Percentiles rank a stretch among this genome's conserved stretches.
Conservation (phyloP, 257 asterid species). For the Petunia axillaris region DNA sequence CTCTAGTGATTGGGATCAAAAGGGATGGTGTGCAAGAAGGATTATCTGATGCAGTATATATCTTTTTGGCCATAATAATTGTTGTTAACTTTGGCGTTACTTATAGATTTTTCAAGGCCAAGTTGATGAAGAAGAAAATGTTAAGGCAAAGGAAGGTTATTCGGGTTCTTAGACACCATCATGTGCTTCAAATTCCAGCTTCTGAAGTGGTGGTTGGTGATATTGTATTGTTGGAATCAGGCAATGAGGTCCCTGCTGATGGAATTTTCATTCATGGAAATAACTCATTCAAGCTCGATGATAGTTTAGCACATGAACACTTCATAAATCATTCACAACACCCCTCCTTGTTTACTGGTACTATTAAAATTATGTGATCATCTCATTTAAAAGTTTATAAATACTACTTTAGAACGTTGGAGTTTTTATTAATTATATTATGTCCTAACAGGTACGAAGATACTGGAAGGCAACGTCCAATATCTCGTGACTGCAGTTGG, state of each 20-base stretch:
- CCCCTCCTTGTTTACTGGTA: constrained; percentile 32
- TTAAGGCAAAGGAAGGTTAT: background rate
- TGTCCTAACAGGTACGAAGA: background rate
- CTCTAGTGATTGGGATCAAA: constrained; percentile 39
- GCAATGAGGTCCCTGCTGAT: constrained; percentile 49
- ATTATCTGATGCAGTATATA: constrained; percentile 30
- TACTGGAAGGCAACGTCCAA: constrained; percentile 36
- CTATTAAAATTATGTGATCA: too few relatives aligned
- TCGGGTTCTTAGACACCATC: constrained; percentile 36
- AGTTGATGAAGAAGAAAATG: constrained; percentile 29
- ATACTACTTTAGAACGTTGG: too few relatives aligned
- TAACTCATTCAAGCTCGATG: constrained; percentile 23
- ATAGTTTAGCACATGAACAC: background rate
- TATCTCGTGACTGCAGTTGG: constrained; percentile 52
- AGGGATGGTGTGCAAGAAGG: constrained; percentile 36
- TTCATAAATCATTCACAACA: background rate
- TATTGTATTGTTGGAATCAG: constrained; percentile 35
- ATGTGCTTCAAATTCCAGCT: constrained; percentile 21
- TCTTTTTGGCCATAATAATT: constrained; percentile 31
- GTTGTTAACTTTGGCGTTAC: constrained; percentile 26
- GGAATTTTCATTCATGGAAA: constrained; percentile 36
- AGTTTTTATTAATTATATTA: too few relatives aligned
- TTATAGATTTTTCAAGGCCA: constrained; percentile 28
- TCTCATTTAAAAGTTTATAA: too few relatives aligned
- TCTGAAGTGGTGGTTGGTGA: constrained; percentile 53